A percentile compares a stretch with the other conserved stretches of the same genome.
These are phyloP conservation scores for Trypanosoma caninum DNA, from an alignment of 208 protist species.

Conservation along the genomic window DNA sequence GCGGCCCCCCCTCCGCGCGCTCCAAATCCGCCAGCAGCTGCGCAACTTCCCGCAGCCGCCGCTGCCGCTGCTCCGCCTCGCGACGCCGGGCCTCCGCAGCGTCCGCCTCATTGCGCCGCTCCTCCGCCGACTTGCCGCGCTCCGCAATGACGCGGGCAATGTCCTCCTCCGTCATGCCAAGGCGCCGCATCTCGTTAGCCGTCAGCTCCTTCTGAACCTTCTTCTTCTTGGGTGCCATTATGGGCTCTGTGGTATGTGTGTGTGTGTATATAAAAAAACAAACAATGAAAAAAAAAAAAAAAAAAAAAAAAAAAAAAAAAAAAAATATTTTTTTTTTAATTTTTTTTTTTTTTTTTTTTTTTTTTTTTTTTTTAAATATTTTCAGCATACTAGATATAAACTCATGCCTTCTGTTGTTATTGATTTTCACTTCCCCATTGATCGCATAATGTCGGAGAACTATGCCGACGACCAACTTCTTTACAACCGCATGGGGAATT, in stretches of 20 bases:
- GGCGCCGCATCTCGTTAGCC: slow-evolving; percentile 71
- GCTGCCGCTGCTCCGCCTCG: slow-evolving; percentile 6
- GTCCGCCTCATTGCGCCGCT: slow-evolving; percentile 7
- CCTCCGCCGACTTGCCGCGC: slow-evolving; percentile 45
- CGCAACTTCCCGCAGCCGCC: slow-evolving; percentile 13
- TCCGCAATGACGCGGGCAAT: slow-evolving; percentile 63
- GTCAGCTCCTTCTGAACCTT: slow-evolving; percentile 56
- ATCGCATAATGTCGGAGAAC: slow-evolving; percentile 36
- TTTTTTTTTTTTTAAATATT: slow-evolving; percentile 7
- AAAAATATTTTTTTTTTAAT: slow-evolving; percentile 19
- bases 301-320: neutral
- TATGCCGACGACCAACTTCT: slow-evolving; percentile 57
- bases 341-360: slow-evolving; percentile 8
- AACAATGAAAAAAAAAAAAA: neutral
- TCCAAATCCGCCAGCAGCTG: slow-evolving; percentile 23
- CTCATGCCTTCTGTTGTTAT: slow-evolving; percentile 16
- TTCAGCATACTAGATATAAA: neutral
- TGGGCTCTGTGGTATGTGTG: neutral
- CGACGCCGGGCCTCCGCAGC: slow-evolving; percentile 16
- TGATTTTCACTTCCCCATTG: slow-evolving; percentile 50
- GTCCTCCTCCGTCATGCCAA: slow-evolving; percentile 75
- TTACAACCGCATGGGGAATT: slow-evolving; percentile 57
- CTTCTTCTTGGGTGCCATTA: slow-evolving; percentile 71
- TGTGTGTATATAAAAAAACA: neutral
- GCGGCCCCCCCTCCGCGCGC: slow-evolving; percentile 34